Evolutionary conservation across 2,329 filamentous ascomycete species (phyloP).

Genomic region (Aspergillus ochraceus): DNA sequence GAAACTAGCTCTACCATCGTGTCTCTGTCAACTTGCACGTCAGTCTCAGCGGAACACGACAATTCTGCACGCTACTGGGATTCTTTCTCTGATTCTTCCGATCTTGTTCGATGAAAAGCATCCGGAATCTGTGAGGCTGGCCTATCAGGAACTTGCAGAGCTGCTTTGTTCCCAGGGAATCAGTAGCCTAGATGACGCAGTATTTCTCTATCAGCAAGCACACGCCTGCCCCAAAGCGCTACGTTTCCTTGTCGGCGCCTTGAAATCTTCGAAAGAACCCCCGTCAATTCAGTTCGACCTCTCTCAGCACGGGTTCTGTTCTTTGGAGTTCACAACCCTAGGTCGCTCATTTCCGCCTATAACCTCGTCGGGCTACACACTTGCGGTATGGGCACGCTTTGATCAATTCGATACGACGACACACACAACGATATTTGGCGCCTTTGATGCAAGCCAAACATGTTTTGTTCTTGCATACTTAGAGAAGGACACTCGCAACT

Average conservation of each 20-base stretch:
- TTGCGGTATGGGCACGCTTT: conserved; percentile 84
- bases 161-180: conserved; percentile 73
- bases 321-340: conserved; percentile 84
- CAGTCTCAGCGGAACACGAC: conserved; percentile 69
- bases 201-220: conserved; percentile 67
- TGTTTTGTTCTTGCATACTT: conserved; percentile 94
- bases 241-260: conserved; percentile 71
- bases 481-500: conserved; percentile 87
- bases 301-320: conserved; percentile 81
- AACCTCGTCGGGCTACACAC: conserved; percentile 79
- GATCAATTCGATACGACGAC: conserved; percentile 80
- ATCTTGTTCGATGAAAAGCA: conserved; percentile 61
- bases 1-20: conserved; percentile 63
- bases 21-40: conserved; percentile 58
- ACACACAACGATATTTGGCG: conserved; percentile 94
- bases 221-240: conserved; percentile 54
- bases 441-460: conserved; percentile 86
- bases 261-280: conserved; percentile 72
- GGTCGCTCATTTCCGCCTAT: conserved; percentile 81
- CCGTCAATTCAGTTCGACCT: conserved; percentile 93
- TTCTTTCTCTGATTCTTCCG: conserved; percentile 66
- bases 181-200: conserved; percentile 77
- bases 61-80: conserved; percentile 70
- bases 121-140: conserved; percentile 55
- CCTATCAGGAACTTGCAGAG: conserved; percentile 67